Evolutionary conservation across 2,329 filamentous ascomycete genomes (phyloP), one percentile per base, ranked within the genome.

Genomic region (Fusarium keratoplasticum): DNA sequence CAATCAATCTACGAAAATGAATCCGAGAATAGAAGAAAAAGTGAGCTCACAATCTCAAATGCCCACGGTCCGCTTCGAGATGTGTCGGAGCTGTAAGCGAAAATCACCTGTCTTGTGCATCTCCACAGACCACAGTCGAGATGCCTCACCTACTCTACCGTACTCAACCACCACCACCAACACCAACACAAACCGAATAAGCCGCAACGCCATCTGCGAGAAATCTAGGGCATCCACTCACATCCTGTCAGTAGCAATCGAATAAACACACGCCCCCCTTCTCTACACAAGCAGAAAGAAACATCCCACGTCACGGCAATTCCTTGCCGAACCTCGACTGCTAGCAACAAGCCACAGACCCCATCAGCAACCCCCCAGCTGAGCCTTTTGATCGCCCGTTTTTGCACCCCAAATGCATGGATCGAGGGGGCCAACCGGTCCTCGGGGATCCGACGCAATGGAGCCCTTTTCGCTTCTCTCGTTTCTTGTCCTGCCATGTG

Each of bases 281-380:
- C 42, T 47, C 20, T 29, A 40, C 22, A 40, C n/a, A 66, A 42
- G 14, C 18, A 35, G n/a, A 31, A 36, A 33, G 38, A 58, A 70
- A 67, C 71, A 71, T 66, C 64, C 67, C 71, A 75, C 74, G 68
- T 57, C 63, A 40, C 74, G 76, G 76, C 76, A 78, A 78, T 70
- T 74, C 69, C 64, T 78, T 78, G 76, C 76, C 76, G 76, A 73
- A 57, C 52, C 57, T 69, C 67, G 44, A 67, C 58, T 47, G 59
- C 61, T 72, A 72, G 66, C 64, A 69, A 54, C 67, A 75, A 74
- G 74, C 75, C 67, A 75, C 67, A 64, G 64, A 66, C 60, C 64
- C 59, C 70, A 67, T 60, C 44, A 58, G 42, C 64, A 31, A 60
- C 38, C 59, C 61, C 42, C 61, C 63, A 66, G 61, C 66, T 47